A percentile compares a stretch with the other conserved stretches of the same genome.
Conservation (phyloP, 768 basidiomycete species). For the Mycena vulgaris region DNA sequence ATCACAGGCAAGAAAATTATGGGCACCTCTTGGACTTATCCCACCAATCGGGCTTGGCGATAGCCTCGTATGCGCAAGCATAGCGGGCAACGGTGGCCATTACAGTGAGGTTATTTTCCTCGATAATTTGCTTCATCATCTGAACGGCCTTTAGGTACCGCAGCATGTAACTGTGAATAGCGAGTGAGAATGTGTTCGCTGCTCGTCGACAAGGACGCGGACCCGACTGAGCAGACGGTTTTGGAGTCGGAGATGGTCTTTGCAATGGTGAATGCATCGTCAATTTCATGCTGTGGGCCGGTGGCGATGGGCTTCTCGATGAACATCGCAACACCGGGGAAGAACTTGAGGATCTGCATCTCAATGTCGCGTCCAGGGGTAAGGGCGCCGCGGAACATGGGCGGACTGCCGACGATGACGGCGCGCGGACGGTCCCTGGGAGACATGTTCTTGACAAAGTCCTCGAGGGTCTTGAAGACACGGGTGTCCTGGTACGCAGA, state of each 20-base stretch:
- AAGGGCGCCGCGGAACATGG: constrained; percentile 90
- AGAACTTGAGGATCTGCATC: constrained; percentile 86
- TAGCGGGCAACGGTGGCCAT: constrained; percentile 98
- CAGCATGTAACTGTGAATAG: constrained; percentile 83
- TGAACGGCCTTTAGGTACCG: constrained; percentile 95
- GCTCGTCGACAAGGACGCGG: constrained; percentile 42
- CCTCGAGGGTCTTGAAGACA: constrained; percentile 87
- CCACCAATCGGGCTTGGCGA: constrained; percentile 93
- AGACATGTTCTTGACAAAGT: constrained; percentile 81
- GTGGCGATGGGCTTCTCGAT: constrained; percentile 95
- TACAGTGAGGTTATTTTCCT: constrained; percentile 93
- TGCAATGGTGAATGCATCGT: constrained; percentile 79
- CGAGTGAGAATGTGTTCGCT: neutral
- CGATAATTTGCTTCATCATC: constrained; percentile 96
- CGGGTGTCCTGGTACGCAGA: constrained; percentile 94
- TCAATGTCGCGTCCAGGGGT: constrained; percentile 88
- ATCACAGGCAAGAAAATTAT: constrained; percentile 5
- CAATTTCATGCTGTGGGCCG: constrained; percentile 77
- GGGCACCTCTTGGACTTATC: constrained; percentile 86
- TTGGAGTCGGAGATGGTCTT: constrained; percentile 77
- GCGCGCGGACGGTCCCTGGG: constrained; percentile 81
- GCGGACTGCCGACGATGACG: constrained; percentile 92
- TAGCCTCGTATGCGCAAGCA: constrained; percentile 87
- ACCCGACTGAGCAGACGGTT: constrained; percentile 93
- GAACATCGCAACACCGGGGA: constrained; percentile 92